Base-by-base conservation (phyloP, 768 basidiomycete species). In the Paxillus rubicundulus region DNA sequence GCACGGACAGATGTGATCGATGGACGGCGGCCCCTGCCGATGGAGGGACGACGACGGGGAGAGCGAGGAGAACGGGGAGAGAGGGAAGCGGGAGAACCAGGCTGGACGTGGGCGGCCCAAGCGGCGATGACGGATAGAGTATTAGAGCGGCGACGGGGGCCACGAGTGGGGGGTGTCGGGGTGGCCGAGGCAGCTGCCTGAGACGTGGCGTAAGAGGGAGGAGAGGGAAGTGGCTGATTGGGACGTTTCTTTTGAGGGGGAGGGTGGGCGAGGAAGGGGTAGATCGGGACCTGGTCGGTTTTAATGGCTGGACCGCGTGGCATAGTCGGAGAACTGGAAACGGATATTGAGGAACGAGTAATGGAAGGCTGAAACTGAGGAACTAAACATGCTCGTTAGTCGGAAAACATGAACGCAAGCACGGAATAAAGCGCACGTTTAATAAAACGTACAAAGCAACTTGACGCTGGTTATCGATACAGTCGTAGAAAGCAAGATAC, bases 21-120 rank as follows among this genome's bases (percentile, higher is more conserved):
- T 1, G 70, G 55, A 33, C 70, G 56, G 40, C 72, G 68, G 16
- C 59, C 45, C 49, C 53, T 59, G 9, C 66, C 38, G 16, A 68
- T 58, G 14, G 76, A 73, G 28, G 65, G 56, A 21, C 72, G 70
- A 49, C 70, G 72, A 50, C 62, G 59, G 7, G 65, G 67, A 9
- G 73, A 73, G 30, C 60, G 59, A 3, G 78, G 73, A 5, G 76
- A 76, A 28, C 62, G 60, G 2, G 78, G 74, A 33, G 74, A 69
- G n/a, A 60, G 45, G 10, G 75, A 72, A 0, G 68, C 74, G 3
- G 87, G 86, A 14, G 86, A 83, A 6, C 86, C 87, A 5, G 87
- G 87, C 51, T 85, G 81, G 49, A 89, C 84, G 56, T 71, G 74
- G 17, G 80, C 70, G 5, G 81, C 84, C 87, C 87, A 90, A 36